Evolutionary conservation across 768 basidiomycete species (phyloP).

Genomic region (Macrocybe gigantea): DNA sequence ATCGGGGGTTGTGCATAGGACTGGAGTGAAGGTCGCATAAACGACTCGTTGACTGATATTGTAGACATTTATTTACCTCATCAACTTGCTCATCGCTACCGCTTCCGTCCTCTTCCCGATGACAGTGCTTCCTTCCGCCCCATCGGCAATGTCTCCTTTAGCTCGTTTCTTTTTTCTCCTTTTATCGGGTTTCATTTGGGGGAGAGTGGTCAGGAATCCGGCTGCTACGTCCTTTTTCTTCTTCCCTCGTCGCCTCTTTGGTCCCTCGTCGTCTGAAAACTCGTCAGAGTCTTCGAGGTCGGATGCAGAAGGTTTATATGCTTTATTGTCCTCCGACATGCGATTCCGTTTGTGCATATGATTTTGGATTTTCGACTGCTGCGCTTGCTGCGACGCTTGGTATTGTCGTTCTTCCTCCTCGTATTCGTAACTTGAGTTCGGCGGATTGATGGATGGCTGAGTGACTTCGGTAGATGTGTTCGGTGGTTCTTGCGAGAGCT

Average conservation of each 20-base stretch:
- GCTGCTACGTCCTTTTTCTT: slow-evolving; percentile 47
- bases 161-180: slow-evolving; percentile 45
- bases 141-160: slow-evolving; percentile 36
- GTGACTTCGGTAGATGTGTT: slow-evolving; percentile 44
- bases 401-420: slow-evolving; percentile 68
- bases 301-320: slow-evolving; percentile 63
- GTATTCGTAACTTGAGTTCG: slow-evolving; percentile 68
- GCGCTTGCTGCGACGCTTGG: slow-evolving; percentile 32
- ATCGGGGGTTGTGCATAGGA: slow-evolving; percentile 29
- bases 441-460: slow-evolving; percentile 20
- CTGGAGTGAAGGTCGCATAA: slow-evolving; percentile 19
- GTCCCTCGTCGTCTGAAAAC: slow-evolving; percentile 41
- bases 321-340: slow-evolving; percentile 76
- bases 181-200: slow-evolving; percentile 63
- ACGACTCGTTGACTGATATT: slow-evolving; percentile 4
- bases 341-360: slow-evolving; percentile 45
- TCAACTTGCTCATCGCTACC: slow-evolving; percentile 37
- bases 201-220: slow-evolving; percentile 60
- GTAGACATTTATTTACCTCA: slow-evolving; percentile 25
- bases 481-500: slow-evolving; percentile 41
- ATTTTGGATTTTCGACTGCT: slow-evolving; percentile 15
- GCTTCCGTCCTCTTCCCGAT: slow-evolving; percentile 34
- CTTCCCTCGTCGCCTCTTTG: slow-evolving; percentile 48
- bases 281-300: slow-evolving; percentile 59
- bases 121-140: slow-evolving; percentile 9